Evolutionary conservation across 345 rosid genomes (phyloP).

Genomic region (Arabis alpina): DNA sequence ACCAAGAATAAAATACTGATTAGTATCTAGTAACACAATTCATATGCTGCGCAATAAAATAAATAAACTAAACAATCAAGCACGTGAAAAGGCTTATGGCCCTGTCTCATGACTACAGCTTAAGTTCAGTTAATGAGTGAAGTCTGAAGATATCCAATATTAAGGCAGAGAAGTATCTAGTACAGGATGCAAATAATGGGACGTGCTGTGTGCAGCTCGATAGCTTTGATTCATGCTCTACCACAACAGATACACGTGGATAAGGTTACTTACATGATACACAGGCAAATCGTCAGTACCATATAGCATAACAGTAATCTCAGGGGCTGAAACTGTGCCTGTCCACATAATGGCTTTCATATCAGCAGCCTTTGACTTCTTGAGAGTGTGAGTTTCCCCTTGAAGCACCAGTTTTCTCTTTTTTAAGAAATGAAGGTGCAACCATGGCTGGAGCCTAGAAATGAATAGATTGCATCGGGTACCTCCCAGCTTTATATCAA

Average conservation of each 20-base stretch:
- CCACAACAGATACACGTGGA: conserved; percentile 1
- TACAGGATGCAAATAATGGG: conserved; percentile 6
- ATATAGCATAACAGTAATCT: conserved; percentile 78
- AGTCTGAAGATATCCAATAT: conserved; percentile 5
- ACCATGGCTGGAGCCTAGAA: conserved; percentile 84
- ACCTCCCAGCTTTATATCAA: conserved; percentile 96
- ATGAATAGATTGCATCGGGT: conserved; percentile 73
- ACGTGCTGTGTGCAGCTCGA: not conserved
- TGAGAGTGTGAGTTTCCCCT: conserved; percentile 50
- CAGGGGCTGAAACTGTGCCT: conserved; percentile 94
- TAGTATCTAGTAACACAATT: conserved; percentile 6
- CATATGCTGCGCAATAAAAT: not conserved
- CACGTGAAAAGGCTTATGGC: conserved; percentile 14
- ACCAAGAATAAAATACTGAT: conserved; percentile 16
- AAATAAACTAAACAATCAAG: conserved; percentile 22
- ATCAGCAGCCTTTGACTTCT: conserved; percentile 57
- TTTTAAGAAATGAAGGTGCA: conserved; percentile 64
- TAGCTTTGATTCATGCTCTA: not conserved
- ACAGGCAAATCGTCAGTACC: conserved; percentile 61
- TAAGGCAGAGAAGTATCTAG: not conserved
- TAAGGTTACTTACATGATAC: conserved; percentile 77
- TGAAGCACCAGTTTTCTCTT: conserved; percentile 72
- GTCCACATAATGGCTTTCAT: conserved; percentile 84
- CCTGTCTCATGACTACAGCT: conserved; percentile 3
- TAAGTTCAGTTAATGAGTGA: not conserved